Percentiles rank a stretch among this genome's conserved stretches.
Evolutionary conservation across 768 basidiomycete genomes (phyloP).

Genomic region (Russula olivacea): DNA sequence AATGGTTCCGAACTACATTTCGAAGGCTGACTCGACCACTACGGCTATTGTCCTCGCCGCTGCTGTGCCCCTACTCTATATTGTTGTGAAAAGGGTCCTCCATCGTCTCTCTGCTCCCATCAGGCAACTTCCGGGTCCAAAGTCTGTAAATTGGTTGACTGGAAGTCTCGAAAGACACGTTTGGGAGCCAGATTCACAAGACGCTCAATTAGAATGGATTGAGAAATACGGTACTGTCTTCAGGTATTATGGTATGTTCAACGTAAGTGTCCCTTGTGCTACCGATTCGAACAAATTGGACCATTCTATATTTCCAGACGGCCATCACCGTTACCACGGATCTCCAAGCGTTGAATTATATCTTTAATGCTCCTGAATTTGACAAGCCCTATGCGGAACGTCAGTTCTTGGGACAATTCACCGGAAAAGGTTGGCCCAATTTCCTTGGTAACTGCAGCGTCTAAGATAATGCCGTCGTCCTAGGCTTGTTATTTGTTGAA

Average conservation of each 20-base stretch:
- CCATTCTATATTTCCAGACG: neutral
- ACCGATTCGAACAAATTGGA: neutral
- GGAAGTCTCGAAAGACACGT: slow-evolving; percentile 2
- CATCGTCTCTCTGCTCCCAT: slow-evolving; percentile 4
- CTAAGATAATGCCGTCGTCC: neutral
- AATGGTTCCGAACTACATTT: neutral
- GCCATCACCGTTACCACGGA: neutral
- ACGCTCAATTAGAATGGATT: slow-evolving; percentile 10
- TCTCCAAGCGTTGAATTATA: slow-evolving; percentile 15
- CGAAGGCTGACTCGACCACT: neutral
- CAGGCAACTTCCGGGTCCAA: slow-evolving; percentile 15
- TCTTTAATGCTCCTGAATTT: slow-evolving; percentile 16
- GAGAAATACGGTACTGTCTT: slow-evolving; percentile 10
- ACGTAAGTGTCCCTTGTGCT: neutral
- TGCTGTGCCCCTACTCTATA: slow-evolving; percentile 1
- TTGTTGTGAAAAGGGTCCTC: neutral
- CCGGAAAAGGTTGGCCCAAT: slow-evolving; percentile 15
- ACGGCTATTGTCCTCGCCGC: neutral
- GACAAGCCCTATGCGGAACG: slow-evolving; percentile 9
- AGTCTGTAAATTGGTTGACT: slow-evolving; percentile 15
- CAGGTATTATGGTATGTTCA: slow-evolving; percentile 16
- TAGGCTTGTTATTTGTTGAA: slow-evolving; percentile 19
- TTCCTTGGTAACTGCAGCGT: neutral
- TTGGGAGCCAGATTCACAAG: slow-evolving; percentile 15
- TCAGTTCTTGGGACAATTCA: neutral